Conservation (phyloP, 176 grass and related monocot genomes). For the Oryza longistaminata region DNA sequence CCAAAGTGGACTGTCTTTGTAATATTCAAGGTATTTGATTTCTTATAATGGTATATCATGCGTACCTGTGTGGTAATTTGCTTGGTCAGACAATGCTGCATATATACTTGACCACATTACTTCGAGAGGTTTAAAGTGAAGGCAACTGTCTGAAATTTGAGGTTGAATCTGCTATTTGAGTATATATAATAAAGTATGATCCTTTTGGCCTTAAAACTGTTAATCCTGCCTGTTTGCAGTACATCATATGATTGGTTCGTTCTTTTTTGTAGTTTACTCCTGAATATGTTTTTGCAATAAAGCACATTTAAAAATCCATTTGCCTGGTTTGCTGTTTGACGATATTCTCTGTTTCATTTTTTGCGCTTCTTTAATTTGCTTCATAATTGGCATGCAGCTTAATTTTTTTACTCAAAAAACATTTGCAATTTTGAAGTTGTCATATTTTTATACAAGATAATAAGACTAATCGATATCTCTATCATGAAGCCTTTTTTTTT, state of each 20-base stretch:
- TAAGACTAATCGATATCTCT: background rate
- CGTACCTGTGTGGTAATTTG: background rate
- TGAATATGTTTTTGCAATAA: background rate
- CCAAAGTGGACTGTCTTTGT: background rate
- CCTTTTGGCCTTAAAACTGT: background rate
- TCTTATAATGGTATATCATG: background rate
- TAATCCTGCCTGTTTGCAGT: background rate
- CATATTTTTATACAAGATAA: background rate
- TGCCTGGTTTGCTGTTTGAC: background rate
- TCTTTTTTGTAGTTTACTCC: background rate
- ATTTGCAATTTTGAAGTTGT: background rate
- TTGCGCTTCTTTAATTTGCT: background rate
- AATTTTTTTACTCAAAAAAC: background rate
- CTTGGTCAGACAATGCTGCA: background rate
- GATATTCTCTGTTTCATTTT: background rate
- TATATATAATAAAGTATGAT: background rate
- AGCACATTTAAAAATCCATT: background rate
- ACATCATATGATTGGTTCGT: background rate
- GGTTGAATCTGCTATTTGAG: background rate
- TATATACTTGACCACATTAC: background rate
- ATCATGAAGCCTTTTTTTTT: background rate
- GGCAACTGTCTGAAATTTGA: background rate
- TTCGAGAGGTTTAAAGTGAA: background rate
- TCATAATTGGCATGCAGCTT: background rate
- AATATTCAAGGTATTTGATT: conserved; percentile 23